Percentiles rank a stretch among this genome's conserved stretches.
Conservation (phyloP, 768 basidiomycete species). For the Mycena leptocephala region DNA sequence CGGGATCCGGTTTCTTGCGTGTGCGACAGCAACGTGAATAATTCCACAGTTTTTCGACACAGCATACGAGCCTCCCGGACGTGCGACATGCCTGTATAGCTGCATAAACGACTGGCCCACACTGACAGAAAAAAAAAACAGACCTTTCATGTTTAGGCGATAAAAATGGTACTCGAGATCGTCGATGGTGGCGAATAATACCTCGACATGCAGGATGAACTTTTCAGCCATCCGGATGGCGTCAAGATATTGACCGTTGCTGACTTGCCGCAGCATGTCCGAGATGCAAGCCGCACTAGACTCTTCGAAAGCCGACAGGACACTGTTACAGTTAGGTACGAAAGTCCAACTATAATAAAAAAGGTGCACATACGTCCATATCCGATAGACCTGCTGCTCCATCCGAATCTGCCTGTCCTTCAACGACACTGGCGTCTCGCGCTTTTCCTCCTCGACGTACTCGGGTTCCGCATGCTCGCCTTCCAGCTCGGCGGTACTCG, state of each 20-base stretch:
- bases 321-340: conserved; percentile 59
- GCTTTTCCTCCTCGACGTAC: conserved; percentile 84
- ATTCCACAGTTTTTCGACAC: conserved; percentile 98
- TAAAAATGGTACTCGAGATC: conserved; percentile 94
- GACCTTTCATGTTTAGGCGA: conserved; percentile 89
- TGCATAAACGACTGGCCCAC: conserved; percentile 10
- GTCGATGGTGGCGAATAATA: conserved; percentile 96
- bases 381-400: conserved; percentile 98
- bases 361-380: conserved; percentile 90
- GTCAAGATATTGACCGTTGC: conserved; percentile 95
- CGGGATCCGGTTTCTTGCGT: conserved; percentile 94
- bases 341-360: conserved; percentile 14
- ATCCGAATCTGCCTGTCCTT: conserved; percentile 94
- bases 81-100: conserved; percentile 91
- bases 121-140: conserved; percentile 27
- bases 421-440: conserved; percentile 83
- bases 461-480: conserved; percentile 67
- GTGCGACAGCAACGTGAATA: conserved; percentile 96
- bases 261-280: conserved; percentile 98
- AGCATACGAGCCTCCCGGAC: conserved; percentile 98
- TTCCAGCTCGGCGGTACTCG: conserved; percentile 69
- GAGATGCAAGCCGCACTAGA: conserved; percentile 99
- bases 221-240: conserved; percentile 99
- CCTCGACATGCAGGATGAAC: conserved; percentile 98
- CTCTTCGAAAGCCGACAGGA: conserved; percentile 98